A percentile compares a stretch with the other conserved stretches of the same genome.
Evolutionary conservation across 2,329 filamentous ascomycete genomes (phyloP).

Genomic region (Aspergillus vadensis): DNA sequence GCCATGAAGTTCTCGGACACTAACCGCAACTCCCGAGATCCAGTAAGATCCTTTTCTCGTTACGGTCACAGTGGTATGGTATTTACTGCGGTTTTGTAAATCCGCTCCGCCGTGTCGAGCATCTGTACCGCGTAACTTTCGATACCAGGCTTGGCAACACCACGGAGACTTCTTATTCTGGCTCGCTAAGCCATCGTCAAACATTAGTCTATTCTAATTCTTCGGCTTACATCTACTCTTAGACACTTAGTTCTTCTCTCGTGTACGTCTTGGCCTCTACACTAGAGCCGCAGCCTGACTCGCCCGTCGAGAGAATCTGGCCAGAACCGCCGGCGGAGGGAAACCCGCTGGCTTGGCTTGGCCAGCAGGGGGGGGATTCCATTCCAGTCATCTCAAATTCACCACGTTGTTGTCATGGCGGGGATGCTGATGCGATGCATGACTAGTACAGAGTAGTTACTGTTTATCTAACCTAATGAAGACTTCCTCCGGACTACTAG

Average conservation of each 20-base stretch:
- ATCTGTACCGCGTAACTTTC: not conserved
- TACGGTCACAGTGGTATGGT: not conserved
- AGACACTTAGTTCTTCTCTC: not conserved
- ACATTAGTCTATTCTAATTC: not conserved
- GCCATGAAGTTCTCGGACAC: slow-evolving; percentile 6
- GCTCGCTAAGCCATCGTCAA: slow-evolving; percentile 2
- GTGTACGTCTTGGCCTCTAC: not conserved
- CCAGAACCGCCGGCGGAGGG: not conserved
- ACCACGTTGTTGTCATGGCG: not conserved
- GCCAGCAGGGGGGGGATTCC: not conserved
- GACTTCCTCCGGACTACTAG: not conserved
- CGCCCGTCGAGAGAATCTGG: no score
- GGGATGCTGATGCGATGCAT: not conserved
- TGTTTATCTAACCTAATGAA: not conserved
- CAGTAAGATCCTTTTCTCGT: not conserved
- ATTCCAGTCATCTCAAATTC: not conserved
- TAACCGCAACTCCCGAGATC: slow-evolving; percentile 10
- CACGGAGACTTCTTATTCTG: not conserved
- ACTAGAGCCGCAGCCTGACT: no score
- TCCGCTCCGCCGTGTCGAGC: not conserved
- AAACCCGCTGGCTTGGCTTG: not conserved
- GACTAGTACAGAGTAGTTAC: not conserved
- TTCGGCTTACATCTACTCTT: not conserved
- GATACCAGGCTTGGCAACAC: not conserved
- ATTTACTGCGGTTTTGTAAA: not conserved